Evolutionary conservation across 805 yeast species (phyloP).

Genomic region (Candida cerambycidarum): DNA sequence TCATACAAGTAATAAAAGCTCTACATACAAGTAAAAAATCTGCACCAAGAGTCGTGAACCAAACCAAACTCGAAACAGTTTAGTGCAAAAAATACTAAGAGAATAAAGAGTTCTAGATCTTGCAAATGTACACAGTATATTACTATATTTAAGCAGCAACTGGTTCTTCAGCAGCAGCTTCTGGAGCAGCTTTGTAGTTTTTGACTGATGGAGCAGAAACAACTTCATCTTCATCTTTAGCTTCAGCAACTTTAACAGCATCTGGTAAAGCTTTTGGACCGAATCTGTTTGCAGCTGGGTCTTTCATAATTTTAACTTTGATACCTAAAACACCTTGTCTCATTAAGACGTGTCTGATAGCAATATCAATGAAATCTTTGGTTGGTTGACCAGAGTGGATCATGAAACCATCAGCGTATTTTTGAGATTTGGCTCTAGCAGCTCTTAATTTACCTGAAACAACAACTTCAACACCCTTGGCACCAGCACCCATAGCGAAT

Average conservation of each 20-base stretch:
- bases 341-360: constrained; percentile 99
- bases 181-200: constrained; percentile 53
- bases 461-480: constrained; percentile 99
- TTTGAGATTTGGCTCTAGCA: constrained; percentile 99
- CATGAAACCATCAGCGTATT: constrained; percentile 99
- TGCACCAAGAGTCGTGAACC: too few relatives aligned
- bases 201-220: constrained; percentile 80
- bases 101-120: too few relatives aligned
- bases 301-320: constrained; percentile 99
- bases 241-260: constrained; percentile 87
- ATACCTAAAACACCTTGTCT: constrained; percentile 99
- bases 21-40: too few relatives aligned
- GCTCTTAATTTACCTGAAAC: constrained; percentile 99
- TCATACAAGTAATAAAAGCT: too few relatives aligned
- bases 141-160: constrained; percentile 27
- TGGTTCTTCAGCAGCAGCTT: constrained; percentile 36
- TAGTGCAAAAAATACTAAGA: too few relatives aligned
- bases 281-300: constrained; percentile 81
- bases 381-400: constrained; percentile 99
- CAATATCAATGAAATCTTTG: constrained; percentile 96
- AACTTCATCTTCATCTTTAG: constrained; percentile 85
- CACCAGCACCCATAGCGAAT: constrained; percentile 99
- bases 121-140: neutral
- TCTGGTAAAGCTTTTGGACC: constrained; percentile 96
- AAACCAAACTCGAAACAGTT: too few relatives aligned